Evolutionary conservation across 805 yeast species (phyloP), one percentile per base, ranked within the genome.

Genomic region (Starmerella apis): DNA sequence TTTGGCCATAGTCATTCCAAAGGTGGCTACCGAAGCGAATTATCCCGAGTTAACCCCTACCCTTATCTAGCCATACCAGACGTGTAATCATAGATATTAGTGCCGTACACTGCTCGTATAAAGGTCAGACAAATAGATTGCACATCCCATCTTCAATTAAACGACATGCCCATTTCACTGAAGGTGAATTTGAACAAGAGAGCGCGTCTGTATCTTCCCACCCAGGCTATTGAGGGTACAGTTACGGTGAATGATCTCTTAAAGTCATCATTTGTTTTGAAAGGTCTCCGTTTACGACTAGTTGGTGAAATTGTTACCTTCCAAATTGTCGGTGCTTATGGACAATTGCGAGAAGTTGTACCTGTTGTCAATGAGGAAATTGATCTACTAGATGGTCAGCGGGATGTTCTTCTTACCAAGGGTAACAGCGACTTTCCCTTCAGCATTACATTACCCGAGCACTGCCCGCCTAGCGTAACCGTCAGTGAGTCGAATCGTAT

Each of bases 351-450:
- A 3, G 56, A 53, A 25, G 13, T 11, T 20, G 14, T n/a, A 28
- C 28, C 28, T 4, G 27, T 51, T 9, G 47, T 47, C 11, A 46
- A 54, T 28, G 46, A 42, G 25, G 35, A 22, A 20, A 33, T 41
- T 16, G 35, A 24, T 14, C 43, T 51, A 5, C 35, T 37, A 11
- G 24, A 27, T 9, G 19, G 30, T 7, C 20, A 28, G 30, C 30
- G 30, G 8, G 25, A 28, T 20, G 25, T 20, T 16, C 39, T n/a
- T 24, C 10, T 46, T 3, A 18, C 49, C 7, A 49, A 45, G 33
- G 92, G 92, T 0, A 81, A 81, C 59, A 82, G 83, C 61, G 88
- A 81, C 60, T 77, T 85, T 59, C 92, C 92, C 0, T 85, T 85
- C 64, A 73, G 77, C 49, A 77, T 85, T 1, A 71, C 80, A 24